A percentile compares a stretch with the other conserved stretches of the same genome.
phyloP scores from a whole-genome alignment of 257 asterid species.

The Ophiorrhiza pumila region DNA sequence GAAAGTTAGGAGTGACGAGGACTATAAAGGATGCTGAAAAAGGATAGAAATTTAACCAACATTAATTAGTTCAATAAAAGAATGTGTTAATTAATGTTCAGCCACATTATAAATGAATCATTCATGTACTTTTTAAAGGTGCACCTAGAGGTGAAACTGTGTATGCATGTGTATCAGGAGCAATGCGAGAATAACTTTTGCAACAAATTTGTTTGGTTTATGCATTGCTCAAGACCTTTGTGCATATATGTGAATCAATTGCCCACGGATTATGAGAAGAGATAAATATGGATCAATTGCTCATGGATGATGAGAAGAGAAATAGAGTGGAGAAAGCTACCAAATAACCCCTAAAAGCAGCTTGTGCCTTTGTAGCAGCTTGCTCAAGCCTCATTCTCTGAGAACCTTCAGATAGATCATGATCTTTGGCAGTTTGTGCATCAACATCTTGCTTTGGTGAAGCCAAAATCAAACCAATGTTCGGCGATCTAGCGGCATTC shows the following conservation, averaged over 20 bases:
- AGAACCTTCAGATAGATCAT: constrained; percentile 25
- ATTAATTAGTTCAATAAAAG: neutral
- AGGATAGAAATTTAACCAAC: neutral
- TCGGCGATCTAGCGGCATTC: constrained; percentile 13
- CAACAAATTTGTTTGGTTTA: neutral
- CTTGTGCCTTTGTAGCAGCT: constrained; percentile 56
- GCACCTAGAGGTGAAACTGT: neutral
- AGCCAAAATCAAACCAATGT: constrained; percentile 25
- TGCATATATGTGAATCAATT: too few relatives aligned
- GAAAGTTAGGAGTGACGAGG: neutral
- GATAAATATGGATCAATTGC: neutral
- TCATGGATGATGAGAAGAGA: neutral
- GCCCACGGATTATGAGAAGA: neutral
- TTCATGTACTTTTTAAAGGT: neutral
- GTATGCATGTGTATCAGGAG: neutral
- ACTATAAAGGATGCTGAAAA: neutral
- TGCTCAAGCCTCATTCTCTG: constrained; percentile 37
- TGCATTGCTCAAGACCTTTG: too few relatives aligned
- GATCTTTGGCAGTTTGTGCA: constrained; percentile 18
- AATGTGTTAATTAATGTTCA: neutral
- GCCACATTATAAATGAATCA: neutral
- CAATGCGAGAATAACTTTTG: constrained; percentile 2
- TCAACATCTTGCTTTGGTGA: constrained; percentile 29
- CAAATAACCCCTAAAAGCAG: constrained; percentile 48
- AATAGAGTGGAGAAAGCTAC: constrained; percentile 22